Evolutionary conservation across 148 eudicot genomes (phyloP).

Genomic region (Vaccinium myrtillus): DNA sequence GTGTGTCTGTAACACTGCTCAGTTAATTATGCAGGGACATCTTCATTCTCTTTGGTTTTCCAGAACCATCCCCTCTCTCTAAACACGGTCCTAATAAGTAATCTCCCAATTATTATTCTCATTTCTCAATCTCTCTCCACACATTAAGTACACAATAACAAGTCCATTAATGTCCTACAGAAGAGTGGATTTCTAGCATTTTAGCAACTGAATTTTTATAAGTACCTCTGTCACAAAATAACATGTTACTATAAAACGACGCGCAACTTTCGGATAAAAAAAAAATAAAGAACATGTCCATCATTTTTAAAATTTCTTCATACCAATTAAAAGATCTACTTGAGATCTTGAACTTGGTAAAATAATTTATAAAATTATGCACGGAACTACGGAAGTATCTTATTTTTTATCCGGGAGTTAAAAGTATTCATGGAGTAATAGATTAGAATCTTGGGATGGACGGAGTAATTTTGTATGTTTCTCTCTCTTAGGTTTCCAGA

Average conservation of each 20-base stretch:
- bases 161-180: background rate
- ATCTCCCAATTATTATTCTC: no score
- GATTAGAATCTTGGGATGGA: background rate
- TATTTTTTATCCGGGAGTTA: background rate
- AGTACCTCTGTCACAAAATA: background rate
- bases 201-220: background rate
- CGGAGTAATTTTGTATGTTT: background rate
- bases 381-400: background rate
- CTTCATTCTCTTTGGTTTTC: no score
- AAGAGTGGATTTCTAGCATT: background rate
- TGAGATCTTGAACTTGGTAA: background rate
- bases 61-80: no score
- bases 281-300: background rate
- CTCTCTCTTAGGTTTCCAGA: background rate
- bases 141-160: background rate
- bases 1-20: background rate
- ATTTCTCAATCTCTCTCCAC: no score
- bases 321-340: background rate
- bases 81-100: no score
- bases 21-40: background rate
- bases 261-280: background rate
- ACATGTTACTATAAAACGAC: background rate
- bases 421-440: background rate
- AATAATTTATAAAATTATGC: background rate
- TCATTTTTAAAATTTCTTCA: background rate